Conservation (phyloP, 176 grass and related monocot genomes). For the Luzula sylvatica region DNA sequence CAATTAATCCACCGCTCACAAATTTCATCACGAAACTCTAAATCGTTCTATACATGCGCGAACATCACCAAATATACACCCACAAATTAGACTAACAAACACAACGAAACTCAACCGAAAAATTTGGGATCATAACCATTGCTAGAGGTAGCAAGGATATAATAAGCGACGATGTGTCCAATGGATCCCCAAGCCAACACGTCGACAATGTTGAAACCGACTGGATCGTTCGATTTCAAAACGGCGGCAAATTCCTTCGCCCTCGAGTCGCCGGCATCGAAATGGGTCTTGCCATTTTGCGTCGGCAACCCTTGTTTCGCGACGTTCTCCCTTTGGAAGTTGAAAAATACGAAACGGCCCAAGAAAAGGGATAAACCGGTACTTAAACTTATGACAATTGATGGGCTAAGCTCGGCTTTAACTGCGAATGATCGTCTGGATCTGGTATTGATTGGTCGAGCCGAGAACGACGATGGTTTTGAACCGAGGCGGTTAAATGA, state of each 20-base stretch:
- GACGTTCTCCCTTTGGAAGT: slow-evolving; percentile 99
- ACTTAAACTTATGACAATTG: slow-evolving; percentile 96
- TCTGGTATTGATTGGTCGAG: background rate
- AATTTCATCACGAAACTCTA: background rate
- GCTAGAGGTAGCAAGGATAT: slow-evolving; percentile 95
- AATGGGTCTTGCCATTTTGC: slow-evolving; percentile 96
- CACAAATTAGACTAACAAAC: slow-evolving; percentile 1
- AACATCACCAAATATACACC: slow-evolving; percentile 20
- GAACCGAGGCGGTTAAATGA: background rate
- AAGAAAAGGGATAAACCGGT: slow-evolving; percentile 92
- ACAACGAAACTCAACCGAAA: slow-evolving; percentile 39
- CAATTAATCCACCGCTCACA: too few relatives aligned
- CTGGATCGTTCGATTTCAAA: slow-evolving; percentile 95
- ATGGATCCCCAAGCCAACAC: slow-evolving; percentile 85
- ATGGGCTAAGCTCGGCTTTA: slow-evolving; percentile 61
- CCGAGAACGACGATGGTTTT: slow-evolving; percentile 11
- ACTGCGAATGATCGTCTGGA: slow-evolving; percentile 26
- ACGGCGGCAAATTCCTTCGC: slow-evolving; percentile 77
- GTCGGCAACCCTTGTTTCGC: slow-evolving; percentile 79
- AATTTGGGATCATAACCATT: slow-evolving; percentile 93
- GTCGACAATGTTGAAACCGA: slow-evolving; percentile 97
- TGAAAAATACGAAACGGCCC: slow-evolving; percentile 97
- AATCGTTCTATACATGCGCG: slow-evolving; percentile 13
- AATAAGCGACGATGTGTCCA: slow-evolving; percentile 94
- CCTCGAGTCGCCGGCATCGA: slow-evolving; percentile 80